Base-by-base conservation (phyloP, 2,329 filamentous ascomycete genomes). In the Xylaria arbuscula region DNA sequence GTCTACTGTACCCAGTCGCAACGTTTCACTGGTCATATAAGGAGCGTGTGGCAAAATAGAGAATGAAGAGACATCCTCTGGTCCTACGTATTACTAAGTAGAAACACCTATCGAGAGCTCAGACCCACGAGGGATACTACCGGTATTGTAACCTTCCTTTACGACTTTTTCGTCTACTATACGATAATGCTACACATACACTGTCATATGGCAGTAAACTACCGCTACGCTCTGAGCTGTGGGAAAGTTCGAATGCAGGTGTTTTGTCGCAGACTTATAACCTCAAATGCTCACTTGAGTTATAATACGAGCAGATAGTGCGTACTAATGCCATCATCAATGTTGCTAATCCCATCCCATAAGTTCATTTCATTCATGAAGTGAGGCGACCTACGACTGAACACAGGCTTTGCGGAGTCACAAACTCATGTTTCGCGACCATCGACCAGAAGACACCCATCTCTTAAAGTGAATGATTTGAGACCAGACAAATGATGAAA, bases 1-100 rank as follows among this genome's bases (percentile, higher is more conserved):
- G 28, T 28, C 28, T 28, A 28, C 28, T 42, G 19, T 50, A 50
- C 19, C 28, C 45, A 6, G 47, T 50, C n/a, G 60, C 50, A 63
- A 63, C 53, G 42, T 63, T 55, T 10, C 24, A 22, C 22, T 28
- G 28, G 28, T 5, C 5, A 28, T 28, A 28, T 28, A 28, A 38
- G 51, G n/a, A 28, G 17, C 32, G n/a, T 2, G 19, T 9, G 53
- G n/a, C 6, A 13, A 38, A 7, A 38, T 10, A 13, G 13, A 38
- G 9, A 38, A 38, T 13, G 28, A 36, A 28, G 36, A 56, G 50
- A 54, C 11, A 40, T 13, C 28, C 17, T 55, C n/a, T 38, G 9
- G 28, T 38, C 36, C 28, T 48, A 19, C 36, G 2, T 47, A 54
- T 3, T 9, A 38, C 36, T 5, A 5, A 22, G n/a, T 22, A 5